Conservation (phyloP, 2,329 filamentous ascomycete genomes). For the Neopestalotiopsis sp. region DNA sequence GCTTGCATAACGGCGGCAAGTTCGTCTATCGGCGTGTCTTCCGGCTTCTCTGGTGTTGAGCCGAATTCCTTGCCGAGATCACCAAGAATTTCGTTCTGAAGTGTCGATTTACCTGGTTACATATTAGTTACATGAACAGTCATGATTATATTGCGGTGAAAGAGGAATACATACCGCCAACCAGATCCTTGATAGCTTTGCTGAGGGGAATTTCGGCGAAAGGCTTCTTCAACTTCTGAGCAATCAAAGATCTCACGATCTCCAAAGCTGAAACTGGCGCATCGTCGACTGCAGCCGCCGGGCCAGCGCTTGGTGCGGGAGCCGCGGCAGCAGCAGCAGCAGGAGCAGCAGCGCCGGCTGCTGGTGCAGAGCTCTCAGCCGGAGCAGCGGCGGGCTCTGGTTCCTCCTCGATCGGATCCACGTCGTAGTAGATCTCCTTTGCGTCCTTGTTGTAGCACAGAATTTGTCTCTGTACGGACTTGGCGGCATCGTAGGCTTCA, state of each 20-base stretch:
- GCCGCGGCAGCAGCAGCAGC: constrained; percentile 55
- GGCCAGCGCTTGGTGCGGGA: constrained; percentile 73
- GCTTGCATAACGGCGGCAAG: constrained; percentile 94
- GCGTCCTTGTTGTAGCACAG: constrained; percentile 99
- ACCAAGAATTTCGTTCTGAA: constrained; percentile 98
- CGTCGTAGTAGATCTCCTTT: constrained; percentile 99
- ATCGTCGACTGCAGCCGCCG: constrained; percentile 86
- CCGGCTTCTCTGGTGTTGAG: constrained; percentile 96
- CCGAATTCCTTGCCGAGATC: constrained; percentile 98
- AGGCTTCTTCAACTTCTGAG: constrained; percentile 97
- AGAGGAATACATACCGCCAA: constrained; percentile 75
- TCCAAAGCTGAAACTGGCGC: constrained; percentile 87
- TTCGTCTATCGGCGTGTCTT: constrained; percentile 96
- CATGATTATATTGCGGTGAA: not conserved
- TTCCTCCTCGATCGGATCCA: constrained; percentile 93
- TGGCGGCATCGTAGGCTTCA: constrained; percentile 96
- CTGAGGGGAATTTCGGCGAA: constrained; percentile 85
- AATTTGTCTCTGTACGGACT: constrained; percentile 95
- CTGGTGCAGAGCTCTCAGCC: constrained; percentile 42
- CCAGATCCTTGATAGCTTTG: constrained; percentile 98
- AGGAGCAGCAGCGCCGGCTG: constrained; percentile 42
- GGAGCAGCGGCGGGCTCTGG: constrained; percentile 64
- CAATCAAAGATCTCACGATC: constrained; percentile 86
- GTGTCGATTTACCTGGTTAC: constrained; percentile 87
- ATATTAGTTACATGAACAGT: not conserved